Base-by-base conservation (phyloP, 2,329 filamentous ascomycete species). In the Neospermospora avenae region DNA sequence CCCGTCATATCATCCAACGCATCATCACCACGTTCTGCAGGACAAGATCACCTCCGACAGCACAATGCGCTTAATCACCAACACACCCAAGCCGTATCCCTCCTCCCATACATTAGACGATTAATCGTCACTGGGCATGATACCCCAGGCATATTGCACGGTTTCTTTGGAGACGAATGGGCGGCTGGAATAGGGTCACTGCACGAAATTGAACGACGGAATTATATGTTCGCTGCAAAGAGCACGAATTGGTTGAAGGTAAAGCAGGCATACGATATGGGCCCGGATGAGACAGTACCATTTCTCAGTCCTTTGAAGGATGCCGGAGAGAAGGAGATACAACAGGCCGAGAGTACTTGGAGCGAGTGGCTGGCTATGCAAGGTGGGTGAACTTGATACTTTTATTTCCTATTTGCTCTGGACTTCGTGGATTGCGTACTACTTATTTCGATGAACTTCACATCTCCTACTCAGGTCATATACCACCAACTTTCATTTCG, bases 91-190 rank as follows among this genome's bases (percentile, higher is more conserved):
- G 49, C 63, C 5, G 81, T 93, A 48, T 91, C 90, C 1, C 80
- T 97, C 11, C 83, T 95, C 3, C 93, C 95, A 0, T 99, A 96
- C 74, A 87, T 98, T 63, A 88, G 93, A 35, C 90, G 95, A 16
- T 82, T 98, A 2, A 86, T 98, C 49, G 91, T 91, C 16, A 98
- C 93, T 0, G 93, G 93, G 1, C 95, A 96, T 77, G 95, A 98
- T 74, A 87, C 86, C 42, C 86, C 89, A 0, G 86, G 86, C 0
- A 87, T 98, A n/a, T 78, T 99, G 62, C 91, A 96, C 71, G 92
- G 92, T 11, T 96, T 97, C 77, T 99, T 98, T 69, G 95, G 95
- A n/a, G 90, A 97, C 65, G 89, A 96, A 72, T 99, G 93, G 90
- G 75, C 79, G 35, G 79, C 83, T 20, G 95, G 95, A 1, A 82